A percentile compares a stretch with the other conserved stretches of the same genome.
phyloP scores from a whole-genome alignment of 2,329 filamentous ascomycete species.

The Plectosphaerella plurivora region DNA sequence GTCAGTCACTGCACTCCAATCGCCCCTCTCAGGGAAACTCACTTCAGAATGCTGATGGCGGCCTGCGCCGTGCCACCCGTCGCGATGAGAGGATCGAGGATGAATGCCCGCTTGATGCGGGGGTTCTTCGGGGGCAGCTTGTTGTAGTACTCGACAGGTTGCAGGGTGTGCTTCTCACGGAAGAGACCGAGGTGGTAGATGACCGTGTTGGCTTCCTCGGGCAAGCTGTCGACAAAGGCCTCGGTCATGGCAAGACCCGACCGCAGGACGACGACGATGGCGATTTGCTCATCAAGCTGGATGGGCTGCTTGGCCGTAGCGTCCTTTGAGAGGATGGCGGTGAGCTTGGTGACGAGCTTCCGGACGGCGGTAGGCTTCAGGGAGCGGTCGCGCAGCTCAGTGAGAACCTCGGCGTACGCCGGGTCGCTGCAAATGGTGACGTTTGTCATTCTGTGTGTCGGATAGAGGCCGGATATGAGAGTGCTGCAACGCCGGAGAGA shows the following conservation, averaged over 20 bases:
- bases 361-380: constrained; percentile 14
- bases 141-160: constrained; percentile 68
- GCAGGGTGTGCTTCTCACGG: constrained; percentile 57
- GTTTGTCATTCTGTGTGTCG: not conserved
- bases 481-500: no score
- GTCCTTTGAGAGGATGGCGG: constrained; percentile 16
- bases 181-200: constrained; percentile 66
- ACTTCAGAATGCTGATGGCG: constrained; percentile 55
- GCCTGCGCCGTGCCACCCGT: constrained; percentile 64
- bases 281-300: constrained; percentile 18
- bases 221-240: constrained; percentile 21
- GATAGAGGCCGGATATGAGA: no score
- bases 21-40: not conserved
- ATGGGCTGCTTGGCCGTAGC: constrained; percentile 7
- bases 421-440: not conserved
- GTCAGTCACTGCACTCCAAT: not conserved
- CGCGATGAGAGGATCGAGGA: constrained; percentile 64
- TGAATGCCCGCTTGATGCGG: constrained; percentile 49
- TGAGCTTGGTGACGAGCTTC: constrained; percentile 14
- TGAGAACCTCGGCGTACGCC: constrained; percentile 1
- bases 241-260: constrained; percentile 33
- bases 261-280: constrained; percentile 27
- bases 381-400: constrained; percentile 11
- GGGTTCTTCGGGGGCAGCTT: constrained; percentile 44
- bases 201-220: constrained; percentile 17